Base-by-base conservation (phyloP, 805 yeast species). In the Saturnispora quitensis region DNA sequence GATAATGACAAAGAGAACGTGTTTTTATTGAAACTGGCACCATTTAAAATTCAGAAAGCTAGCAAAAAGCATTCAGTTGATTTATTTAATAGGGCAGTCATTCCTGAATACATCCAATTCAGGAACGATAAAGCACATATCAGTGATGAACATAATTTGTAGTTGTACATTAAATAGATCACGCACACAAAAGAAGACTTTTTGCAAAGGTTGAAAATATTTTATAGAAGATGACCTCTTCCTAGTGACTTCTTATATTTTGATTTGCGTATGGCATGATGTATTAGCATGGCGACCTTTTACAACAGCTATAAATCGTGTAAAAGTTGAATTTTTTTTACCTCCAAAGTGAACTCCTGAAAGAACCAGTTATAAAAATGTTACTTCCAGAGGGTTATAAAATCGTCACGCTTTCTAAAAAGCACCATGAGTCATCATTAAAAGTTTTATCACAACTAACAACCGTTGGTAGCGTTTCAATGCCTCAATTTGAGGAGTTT, bases 391-490 rank as follows among this genome's bases (percentile, higher is more conserved):
- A 24, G 34, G 51, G 51, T 18, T 49, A 49, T 28, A 15, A 18
- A 27, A 34, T 49, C 17, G 51, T 49, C 8, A 25, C 43, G 5
- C 43, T 49, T 13, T 9, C 17, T 12, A 15, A 15, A 9, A 12
- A 24, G 17, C 51, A 46, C 15, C 17, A 40, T 15, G 24, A 28
- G 13, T n/a, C 17, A 6, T 42, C 53, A 31, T 24, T 84, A 25
- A 76, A 76, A 31, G 81, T 87, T 0, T 70, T 93, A 45, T 66
- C 72, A 12, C 86, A 77, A 3, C 73, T 91, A 56, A 93, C 98
- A 10, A 79, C 86, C 0, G 97, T 93, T 4, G 99, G 98, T 0
- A 74, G 77, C 5, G 75, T 93, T 31, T 63, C 82, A 2, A 55
- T 62, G 24, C 68, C 65, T 9, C 68, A 74, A 52, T 91, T 85